Percentiles rank a stretch among this genome's conserved stretches.
These are phyloP conservation scores for Psilocybe mexicana DNA, from an alignment of 1,284 basidiomycete species.

Conservation along the genomic window DNA sequence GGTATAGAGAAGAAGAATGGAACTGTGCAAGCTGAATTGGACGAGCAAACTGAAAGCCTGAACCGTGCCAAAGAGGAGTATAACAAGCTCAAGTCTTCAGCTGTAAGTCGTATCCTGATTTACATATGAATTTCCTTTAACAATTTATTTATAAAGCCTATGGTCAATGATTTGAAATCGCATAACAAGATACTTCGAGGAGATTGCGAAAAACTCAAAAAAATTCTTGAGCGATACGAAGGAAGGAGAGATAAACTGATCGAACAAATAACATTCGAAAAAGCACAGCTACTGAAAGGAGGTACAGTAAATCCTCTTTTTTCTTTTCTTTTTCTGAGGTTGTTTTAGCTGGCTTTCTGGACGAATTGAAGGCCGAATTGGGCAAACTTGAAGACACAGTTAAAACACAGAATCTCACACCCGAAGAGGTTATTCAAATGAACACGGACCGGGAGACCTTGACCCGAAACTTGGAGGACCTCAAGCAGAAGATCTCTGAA, in stretches of 20 bases:
- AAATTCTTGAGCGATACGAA: slow-evolving; percentile 65
- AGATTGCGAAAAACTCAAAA: slow-evolving; percentile 71
- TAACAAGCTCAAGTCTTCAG: slow-evolving; percentile 58
- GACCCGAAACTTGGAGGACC: slow-evolving; percentile 68
- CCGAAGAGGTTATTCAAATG: slow-evolving; percentile 86
- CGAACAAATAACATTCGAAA: slow-evolving; percentile 62
- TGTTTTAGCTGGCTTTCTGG: slow-evolving; percentile 53
- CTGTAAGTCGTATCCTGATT: slow-evolving; percentile 37
- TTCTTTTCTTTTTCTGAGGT: slow-evolving; percentile 3
- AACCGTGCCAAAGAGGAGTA: slow-evolving; percentile 50
- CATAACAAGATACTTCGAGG: slow-evolving; percentile 56
- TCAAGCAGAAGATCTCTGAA: slow-evolving; percentile 73
- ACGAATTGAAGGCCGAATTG: slow-evolving; percentile 63
- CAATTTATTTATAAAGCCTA: slow-evolving; percentile 47
- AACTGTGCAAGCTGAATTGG: slow-evolving; percentile 58
- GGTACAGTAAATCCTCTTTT: slow-evolving; percentile 32
- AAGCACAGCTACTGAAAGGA: slow-evolving; percentile 57
- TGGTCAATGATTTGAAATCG: slow-evolving; percentile 59
- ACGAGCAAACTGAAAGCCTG: slow-evolving; percentile 50
- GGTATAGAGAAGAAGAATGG: slow-evolving; percentile 65
- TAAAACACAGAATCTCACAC: slow-evolving; percentile 79
- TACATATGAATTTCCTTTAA: slow-evolving; percentile 1
- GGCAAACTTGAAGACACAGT: slow-evolving; percentile 66
- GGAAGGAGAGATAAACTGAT: slow-evolving; percentile 61
- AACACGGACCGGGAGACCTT: slow-evolving; percentile 81